Conservation (phyloP, 2,329 filamentous ascomycete genomes). For the Claviceps maximensis region DNA sequence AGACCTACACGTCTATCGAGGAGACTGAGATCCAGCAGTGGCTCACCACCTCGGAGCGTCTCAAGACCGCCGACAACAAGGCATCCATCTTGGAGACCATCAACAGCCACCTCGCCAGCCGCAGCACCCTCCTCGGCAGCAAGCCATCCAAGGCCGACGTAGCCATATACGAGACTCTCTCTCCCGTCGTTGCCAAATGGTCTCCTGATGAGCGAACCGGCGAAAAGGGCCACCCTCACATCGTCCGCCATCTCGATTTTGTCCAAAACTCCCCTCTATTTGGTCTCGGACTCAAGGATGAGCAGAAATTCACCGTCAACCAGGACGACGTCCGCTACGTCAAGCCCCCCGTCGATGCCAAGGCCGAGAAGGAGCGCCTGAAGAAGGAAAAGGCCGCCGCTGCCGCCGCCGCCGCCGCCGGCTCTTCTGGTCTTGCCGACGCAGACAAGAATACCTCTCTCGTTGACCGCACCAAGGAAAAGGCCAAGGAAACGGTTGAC, state of each 20-base stretch:
- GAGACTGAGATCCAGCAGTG: conserved; percentile 82
- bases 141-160: conserved; percentile 85
- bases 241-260: conserved; percentile 86
- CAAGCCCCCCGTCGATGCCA: conserved; percentile 78
- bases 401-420: conserved; percentile 49
- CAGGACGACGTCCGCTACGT: conserved; percentile 70
- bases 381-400: conserved; percentile 88
- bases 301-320: conserved; percentile 68
- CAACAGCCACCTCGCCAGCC: conserved; percentile 76
- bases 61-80: conserved; percentile 44
- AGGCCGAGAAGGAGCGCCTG: conserved; percentile 89
- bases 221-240: conserved; percentile 76
- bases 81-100: conserved; percentile 61
- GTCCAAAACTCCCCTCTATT: conserved; percentile 79
- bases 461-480: conserved; percentile 48
- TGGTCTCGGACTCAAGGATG: conserved; percentile 53
- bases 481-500: conserved; percentile 41
- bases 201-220: conserved; percentile 76
- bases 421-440: conserved; percentile 29
- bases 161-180: conserved; percentile 66
- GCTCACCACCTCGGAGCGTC: conserved; percentile 63
- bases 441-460: conserved; percentile 28
- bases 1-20: conserved; percentile 64
- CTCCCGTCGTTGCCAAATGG: conserved; percentile 68
- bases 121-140: conserved; percentile 75